Evolutionary conservation across 1,284 basidiomycete genomes (phyloP), one percentile per base, ranked within the genome.

Genomic region (Fomitopsis palustris): DNA sequence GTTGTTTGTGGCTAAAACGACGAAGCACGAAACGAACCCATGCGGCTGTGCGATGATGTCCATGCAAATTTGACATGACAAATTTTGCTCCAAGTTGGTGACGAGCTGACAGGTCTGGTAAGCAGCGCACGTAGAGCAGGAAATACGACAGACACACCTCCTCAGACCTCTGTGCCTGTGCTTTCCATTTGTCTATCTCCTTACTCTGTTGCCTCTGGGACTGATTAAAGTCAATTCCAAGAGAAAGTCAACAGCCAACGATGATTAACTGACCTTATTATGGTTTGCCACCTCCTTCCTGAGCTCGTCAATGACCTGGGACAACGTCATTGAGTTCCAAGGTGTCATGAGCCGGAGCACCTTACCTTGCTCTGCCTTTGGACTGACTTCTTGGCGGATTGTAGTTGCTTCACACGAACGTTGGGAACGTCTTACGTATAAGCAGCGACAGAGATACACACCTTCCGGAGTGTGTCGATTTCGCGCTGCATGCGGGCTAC

Each of bases 1-100:
- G n/a, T 38, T 53, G 3, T 58, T 41, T 9, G 33, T 51, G 8
- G 27, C 31, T 1, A 58, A 42, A 17, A 23, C 23, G 8, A 39
- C 8, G 53, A 1, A 57, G 42, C 16, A 23, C 21, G 10, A 29
- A 7, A 53, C 86, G 62, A 70, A 90, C 88, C 81, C 81, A 66
- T 81, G 86, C 27, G 88, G 88, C 63, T 81, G 81, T 47, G 77
- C 66, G 8, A 90, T 72, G 16, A 84, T 69, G 21, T 91, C 89
- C 76, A 90, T 85, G 67, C 88, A 91, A 35, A 91, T 88, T 66
- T 89, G 87, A 68, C 88, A 91, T 63, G 83, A 84, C 19, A 88
- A 67, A 41, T 81, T 78, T 31, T 71, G 67, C 71, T 90, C 88
- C 31, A 90, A 78, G 6, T 74, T 75, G 17, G 77, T 69, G 8